phyloP scores from a whole-genome alignment of 805 yeast species.

The Monosporozyma yasuniensis region DNA sequence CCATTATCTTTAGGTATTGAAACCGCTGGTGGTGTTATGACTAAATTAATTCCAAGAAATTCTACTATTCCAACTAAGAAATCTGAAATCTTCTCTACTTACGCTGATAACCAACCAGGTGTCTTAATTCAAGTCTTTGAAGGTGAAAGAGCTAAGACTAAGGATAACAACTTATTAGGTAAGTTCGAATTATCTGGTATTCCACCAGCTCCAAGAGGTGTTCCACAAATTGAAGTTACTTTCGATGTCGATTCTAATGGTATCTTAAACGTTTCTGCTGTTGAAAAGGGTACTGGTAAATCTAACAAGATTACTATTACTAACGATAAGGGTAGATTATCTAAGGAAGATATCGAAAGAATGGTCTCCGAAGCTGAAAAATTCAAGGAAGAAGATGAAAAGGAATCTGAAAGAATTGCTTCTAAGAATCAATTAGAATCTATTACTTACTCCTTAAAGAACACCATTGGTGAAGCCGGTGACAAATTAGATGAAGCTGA shows the following conservation, averaged over 20 bases:
- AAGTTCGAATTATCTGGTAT: conserved; percentile 94
- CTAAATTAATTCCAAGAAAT: conserved; percentile 97
- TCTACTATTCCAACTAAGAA: conserved; percentile 98
- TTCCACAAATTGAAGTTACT: conserved; percentile 95
- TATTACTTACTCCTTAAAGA: conserved; percentile 89
- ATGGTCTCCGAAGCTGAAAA: conserved; percentile 98
- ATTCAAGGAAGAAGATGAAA: conserved; percentile 93
- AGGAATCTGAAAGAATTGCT: conserved; percentile 85
- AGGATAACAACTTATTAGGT: conserved; percentile 95
- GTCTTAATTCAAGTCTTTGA: conserved; percentile 96
- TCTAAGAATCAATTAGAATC: conserved; percentile 96
- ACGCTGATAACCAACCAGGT: conserved; percentile 99
- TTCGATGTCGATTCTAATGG: conserved; percentile 97
- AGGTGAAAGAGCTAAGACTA: conserved; percentile 97
- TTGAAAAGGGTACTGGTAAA: conserved; percentile 99
- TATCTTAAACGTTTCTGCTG: conserved; percentile 92
- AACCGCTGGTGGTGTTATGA: conserved; percentile 99
- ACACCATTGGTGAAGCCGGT: conserved; percentile 65
- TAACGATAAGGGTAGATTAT: conserved; percentile 97
- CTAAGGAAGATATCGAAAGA: conserved; percentile 95
- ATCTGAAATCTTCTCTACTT: conserved; percentile 95
- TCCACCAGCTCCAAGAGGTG: conserved; percentile 99
- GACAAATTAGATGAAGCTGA: conserved; percentile 72
- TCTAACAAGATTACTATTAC: conserved; percentile 93
- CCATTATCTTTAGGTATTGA: conserved; percentile 98